phyloP scores from a whole-genome alignment of 2,329 filamentous ascomycete genomes.

The Alternaria arbusti region DNA sequence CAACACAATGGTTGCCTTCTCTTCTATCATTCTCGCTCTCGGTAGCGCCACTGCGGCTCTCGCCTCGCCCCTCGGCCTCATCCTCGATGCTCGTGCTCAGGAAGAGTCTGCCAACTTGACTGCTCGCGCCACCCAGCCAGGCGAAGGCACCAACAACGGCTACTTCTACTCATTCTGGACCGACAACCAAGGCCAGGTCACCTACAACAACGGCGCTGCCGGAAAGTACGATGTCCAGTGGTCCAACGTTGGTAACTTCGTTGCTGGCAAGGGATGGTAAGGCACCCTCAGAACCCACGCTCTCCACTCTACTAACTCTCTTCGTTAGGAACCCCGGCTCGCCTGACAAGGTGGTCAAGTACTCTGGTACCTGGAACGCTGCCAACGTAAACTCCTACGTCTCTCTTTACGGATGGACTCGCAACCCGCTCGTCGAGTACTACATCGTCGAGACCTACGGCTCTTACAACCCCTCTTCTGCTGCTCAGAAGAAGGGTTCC shows the following conservation, averaged over 20 bases:
- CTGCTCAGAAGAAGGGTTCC: slow-evolving; percentile 57
- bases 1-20: slow-evolving; percentile 38
- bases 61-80: slow-evolving; percentile 36
- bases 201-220: slow-evolving; percentile 60
- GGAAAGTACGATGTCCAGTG: slow-evolving; percentile 57
- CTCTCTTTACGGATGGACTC: slow-evolving; percentile 65
- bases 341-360: slow-evolving; percentile 51
- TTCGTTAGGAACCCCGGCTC: slow-evolving; percentile 52
- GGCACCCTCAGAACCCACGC: background rate
- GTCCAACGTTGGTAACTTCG: slow-evolving; percentile 61
- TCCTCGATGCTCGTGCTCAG: slow-evolving; percentile 20
- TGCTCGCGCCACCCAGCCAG: slow-evolving; percentile 26
- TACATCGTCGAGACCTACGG: slow-evolving; percentile 64
- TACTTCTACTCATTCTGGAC: slow-evolving; percentile 62
- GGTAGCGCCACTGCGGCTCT: slow-evolving; percentile 32
- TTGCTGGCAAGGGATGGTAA: slow-evolving; percentile 63
- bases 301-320: background rate
- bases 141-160: slow-evolving; percentile 38
- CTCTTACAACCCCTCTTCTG: slow-evolving; percentile 57
- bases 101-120: slow-evolving; percentile 20
- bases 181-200: slow-evolving; percentile 57
- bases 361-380: slow-evolving; percentile 54
- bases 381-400: slow-evolving; percentile 61
- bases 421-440: slow-evolving; percentile 63
- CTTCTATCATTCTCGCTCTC: slow-evolving; percentile 37